phyloP scores from a whole-genome alignment of 2,329 filamentous ascomycete species.

The Salinomyces thailandicus region DNA sequence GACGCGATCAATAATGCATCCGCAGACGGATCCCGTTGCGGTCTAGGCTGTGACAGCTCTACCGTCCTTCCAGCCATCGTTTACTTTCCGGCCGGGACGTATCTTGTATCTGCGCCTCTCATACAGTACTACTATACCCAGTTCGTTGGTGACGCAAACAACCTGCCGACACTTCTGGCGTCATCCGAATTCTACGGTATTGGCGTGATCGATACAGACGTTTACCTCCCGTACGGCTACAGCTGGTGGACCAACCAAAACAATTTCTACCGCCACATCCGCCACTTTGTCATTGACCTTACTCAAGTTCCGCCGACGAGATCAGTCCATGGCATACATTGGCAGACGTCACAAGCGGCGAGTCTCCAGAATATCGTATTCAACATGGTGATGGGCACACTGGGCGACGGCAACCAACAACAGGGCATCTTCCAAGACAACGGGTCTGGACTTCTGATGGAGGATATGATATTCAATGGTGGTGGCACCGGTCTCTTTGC shows the following conservation, averaged over 20 bases:
- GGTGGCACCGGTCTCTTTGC: slow-evolving; percentile 68
- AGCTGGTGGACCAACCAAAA: slow-evolving; percentile 28
- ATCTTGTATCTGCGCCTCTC: slow-evolving; percentile 67
- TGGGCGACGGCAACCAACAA: slow-evolving; percentile 33
- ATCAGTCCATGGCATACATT: slow-evolving; percentile 47
- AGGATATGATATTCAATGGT: slow-evolving; percentile 72
- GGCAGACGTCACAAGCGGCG: slow-evolving; percentile 57
- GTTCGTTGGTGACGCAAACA: slow-evolving; percentile 68
- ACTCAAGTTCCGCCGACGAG: slow-evolving; percentile 15
- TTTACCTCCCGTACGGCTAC: slow-evolving; percentile 23
- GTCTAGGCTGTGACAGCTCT: slow-evolving; percentile 59
- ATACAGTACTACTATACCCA: slow-evolving; percentile 89
- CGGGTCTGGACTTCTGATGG: slow-evolving; percentile 65
- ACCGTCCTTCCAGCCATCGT: slow-evolving; percentile 75
- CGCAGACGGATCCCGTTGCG: slow-evolving; percentile 21
- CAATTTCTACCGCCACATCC: slow-evolving; percentile 47
- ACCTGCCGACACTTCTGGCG: slow-evolving; percentile 50
- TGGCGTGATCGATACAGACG: slow-evolving; percentile 24
- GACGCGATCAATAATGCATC: slow-evolving; percentile 33
- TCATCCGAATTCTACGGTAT: slow-evolving; percentile 22
- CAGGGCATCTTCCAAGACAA: slow-evolving; percentile 54
- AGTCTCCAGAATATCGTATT: slow-evolving; percentile 50
- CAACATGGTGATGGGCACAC: slow-evolving; percentile 30
- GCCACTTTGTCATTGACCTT: slow-evolving; percentile 48
- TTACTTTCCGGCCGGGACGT: slow-evolving; percentile 85